phyloP scores from a whole-genome alignment of 805 yeast species.

The Spathaspora passalidarum region DNA sequence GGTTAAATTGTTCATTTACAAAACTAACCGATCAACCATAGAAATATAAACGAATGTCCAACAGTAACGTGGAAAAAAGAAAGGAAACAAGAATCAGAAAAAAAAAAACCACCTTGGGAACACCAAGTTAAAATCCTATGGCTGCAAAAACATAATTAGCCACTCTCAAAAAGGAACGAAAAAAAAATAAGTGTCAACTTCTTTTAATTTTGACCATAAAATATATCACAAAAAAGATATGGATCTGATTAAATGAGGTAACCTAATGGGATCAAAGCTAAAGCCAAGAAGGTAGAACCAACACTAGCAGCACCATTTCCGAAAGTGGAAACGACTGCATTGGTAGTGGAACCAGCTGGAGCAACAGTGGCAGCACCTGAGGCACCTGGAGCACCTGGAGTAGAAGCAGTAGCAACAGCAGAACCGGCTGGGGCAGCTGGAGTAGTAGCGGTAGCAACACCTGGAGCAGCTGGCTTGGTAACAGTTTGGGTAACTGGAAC shows the following conservation, averaged over 20 bases:
- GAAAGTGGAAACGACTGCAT: conserved; percentile 14
- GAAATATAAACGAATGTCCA: no score
- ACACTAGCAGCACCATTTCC: conserved; percentile 21
- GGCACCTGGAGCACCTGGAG: conserved; percentile 6
- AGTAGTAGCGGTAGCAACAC: conserved; percentile 3
- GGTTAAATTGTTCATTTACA: no score
- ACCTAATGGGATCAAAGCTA: conserved; percentile 31
- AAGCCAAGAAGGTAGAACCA: conserved; percentile 24
- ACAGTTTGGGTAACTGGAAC: conserved; percentile 6
- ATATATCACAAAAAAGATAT: no score
- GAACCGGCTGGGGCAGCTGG: conserved; percentile 6
- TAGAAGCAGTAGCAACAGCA: conserved; percentile 3
- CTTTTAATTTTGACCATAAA: no score
- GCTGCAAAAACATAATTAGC: no score
- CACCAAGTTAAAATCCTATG: no score
- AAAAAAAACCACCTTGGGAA: no score
- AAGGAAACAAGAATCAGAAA: no score
- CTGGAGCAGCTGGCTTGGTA: conserved; percentile 9
- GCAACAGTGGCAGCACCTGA: conserved; percentile 8
- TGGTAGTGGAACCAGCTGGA: conserved; percentile 9
- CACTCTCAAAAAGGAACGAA: no score
- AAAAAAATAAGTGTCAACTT: no score
- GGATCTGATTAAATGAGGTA: conserved; percentile 34
- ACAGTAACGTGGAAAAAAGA: no score
- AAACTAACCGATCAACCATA: no score